A percentile compares a stretch with the other conserved stretches of the same genome.
Conservation (phyloP, 169 alveolate genomes). For the Gregarina niphandrodes region DNA sequence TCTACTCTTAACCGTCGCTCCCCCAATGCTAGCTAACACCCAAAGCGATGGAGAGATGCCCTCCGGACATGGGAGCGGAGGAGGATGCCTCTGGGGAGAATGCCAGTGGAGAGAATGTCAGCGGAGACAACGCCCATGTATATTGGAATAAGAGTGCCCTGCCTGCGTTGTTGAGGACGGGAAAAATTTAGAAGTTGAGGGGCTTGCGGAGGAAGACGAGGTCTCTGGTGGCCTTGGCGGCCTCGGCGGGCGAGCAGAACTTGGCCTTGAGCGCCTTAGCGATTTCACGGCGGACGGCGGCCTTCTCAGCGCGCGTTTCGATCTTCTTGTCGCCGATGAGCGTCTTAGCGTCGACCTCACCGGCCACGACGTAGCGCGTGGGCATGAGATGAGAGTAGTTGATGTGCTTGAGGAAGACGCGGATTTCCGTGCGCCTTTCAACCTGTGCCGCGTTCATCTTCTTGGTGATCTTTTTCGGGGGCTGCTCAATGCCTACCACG, state of each 20-base stretch:
- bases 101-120: too few relatives aligned
- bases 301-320: too few relatives aligned
- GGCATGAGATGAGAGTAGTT: constrained; percentile 93
- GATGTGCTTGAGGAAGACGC: constrained; percentile 80
- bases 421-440: constrained; percentile 64
- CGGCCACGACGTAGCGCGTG: constrained; percentile 57
- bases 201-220: constrained; percentile 21
- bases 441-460: constrained; percentile 70
- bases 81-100: too few relatives aligned
- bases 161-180: too few relatives aligned
- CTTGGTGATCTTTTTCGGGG: constrained; percentile 72
- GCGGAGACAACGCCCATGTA: too few relatives aligned
- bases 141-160: too few relatives aligned
- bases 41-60: too few relatives aligned
- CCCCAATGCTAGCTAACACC: too few relatives aligned
- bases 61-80: too few relatives aligned
- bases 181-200: constrained; percentile 24
- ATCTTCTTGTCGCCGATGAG: constrained; percentile 13
- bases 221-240: constrained; percentile 16
- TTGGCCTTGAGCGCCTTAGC: constrained; percentile 13
- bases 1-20: too few relatives aligned
- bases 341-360: constrained; percentile 19
- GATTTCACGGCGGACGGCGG: constrained; percentile 13
- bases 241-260: constrained; percentile 13
- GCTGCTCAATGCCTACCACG: constrained; percentile 84